Evolutionary conservation across 1,284 basidiomycete species (phyloP).

Genomic region (Trichosporon sp.): DNA sequence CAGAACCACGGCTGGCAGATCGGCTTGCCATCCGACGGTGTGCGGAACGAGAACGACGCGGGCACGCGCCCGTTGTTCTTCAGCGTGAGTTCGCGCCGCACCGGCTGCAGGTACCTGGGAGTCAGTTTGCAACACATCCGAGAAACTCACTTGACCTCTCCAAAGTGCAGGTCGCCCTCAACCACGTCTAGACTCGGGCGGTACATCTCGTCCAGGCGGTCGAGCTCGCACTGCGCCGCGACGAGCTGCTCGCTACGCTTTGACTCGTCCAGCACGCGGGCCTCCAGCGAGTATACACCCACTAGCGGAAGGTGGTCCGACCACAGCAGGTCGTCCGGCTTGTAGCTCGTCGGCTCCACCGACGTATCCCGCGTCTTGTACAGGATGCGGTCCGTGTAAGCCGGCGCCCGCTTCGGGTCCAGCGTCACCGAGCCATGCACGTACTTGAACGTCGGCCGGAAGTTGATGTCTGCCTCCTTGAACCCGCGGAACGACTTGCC

Average conservation of each 20-base stretch:
- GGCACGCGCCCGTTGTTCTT: constrained; percentile 37
- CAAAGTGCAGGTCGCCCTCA: constrained; percentile 52
- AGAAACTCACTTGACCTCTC: constrained; percentile 22
- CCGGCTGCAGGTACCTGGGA: constrained; percentile 21
- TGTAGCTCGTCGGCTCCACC: constrained; percentile 22
- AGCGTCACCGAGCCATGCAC: constrained; percentile 39
- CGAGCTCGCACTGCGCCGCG: constrained; percentile 44
- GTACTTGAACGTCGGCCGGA: constrained; percentile 46
- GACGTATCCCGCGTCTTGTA: constrained; percentile 15
- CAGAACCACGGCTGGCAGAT: constrained; percentile 41
- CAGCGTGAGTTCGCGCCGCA: constrained; percentile 24
- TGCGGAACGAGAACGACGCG: constrained; percentile 35
- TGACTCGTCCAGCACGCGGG: constrained; percentile 29
- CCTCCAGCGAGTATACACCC: constrained; percentile 21
- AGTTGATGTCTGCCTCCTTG: constrained; percentile 32
- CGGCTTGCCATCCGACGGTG: constrained; percentile 30
- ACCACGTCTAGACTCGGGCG: constrained; percentile 53
- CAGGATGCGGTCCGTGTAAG: constrained; percentile 44
- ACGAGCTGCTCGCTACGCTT: constrained; percentile 45
- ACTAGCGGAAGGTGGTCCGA: constrained; percentile 45
- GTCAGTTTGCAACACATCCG: constrained; percentile 3
- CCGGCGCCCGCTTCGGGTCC: constrained; percentile 37
- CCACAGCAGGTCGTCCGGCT: constrained; percentile 40
- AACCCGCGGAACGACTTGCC: constrained; percentile 39
- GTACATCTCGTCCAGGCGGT: constrained; percentile 50